Evolutionary conservation across 139 green algal species (phyloP).

Genomic region (Spirogloea muscicola): DNA sequence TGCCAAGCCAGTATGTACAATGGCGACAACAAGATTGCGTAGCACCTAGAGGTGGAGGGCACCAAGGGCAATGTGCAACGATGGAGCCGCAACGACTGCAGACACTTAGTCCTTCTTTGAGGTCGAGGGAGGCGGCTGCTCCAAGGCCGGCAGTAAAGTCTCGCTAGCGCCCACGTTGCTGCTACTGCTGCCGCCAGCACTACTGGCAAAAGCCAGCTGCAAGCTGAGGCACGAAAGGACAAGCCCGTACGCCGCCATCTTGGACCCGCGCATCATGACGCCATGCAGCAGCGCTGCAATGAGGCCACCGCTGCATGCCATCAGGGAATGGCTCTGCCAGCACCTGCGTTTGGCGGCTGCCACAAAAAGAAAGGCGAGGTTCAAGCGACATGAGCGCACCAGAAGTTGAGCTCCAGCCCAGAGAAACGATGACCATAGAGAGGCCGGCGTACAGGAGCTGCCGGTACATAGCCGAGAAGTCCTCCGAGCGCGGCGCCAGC

Average conservation of each 20-base stretch:
- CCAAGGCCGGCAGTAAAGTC: no score
- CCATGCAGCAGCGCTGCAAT: background rate
- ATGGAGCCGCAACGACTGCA: no score
- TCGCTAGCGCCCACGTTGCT: no score
- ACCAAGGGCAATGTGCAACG: no score
- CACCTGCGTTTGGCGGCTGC: background rate
- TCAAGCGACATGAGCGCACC: background rate
- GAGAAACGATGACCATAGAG: background rate
- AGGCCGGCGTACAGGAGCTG: background rate
- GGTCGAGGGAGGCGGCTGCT: no score
- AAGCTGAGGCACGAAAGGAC: background rate
- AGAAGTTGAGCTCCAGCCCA: conserved; percentile 1
- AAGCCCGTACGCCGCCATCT: conserved; percentile 6
- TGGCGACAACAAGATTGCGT: no score
- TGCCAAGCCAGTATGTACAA: no score
- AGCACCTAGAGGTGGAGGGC: no score
- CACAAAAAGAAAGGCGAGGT: background rate
- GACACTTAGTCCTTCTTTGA: no score
- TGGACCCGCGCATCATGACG: background rate
- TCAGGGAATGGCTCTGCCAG: no score
- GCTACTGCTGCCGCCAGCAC: no score
- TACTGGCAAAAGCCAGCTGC: no score
- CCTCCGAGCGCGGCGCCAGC: background rate
- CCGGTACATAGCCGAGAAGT: background rate
- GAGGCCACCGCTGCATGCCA: background rate